Percentiles rank a stretch among this genome's conserved stretches.
phyloP scores from a whole-genome alignment of 805 yeast genomes.

The Wickerhamomyces strasburgensis region DNA sequence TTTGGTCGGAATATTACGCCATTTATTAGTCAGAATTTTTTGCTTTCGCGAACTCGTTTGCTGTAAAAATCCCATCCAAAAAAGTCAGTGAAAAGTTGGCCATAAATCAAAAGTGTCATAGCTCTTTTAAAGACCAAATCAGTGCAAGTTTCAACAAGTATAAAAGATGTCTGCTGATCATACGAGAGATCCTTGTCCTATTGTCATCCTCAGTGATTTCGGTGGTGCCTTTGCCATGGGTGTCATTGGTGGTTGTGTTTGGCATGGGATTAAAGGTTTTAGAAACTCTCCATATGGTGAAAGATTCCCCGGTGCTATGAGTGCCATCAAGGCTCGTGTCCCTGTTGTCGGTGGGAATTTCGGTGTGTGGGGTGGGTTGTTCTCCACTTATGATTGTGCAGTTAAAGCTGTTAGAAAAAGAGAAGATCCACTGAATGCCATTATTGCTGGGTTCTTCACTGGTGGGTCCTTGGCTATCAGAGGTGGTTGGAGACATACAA shows the following conservation, averaged over 20 bases:
- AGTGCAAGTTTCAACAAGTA: too few relatives aligned
- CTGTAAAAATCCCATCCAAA: too few relatives aligned
- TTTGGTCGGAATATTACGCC: too few relatives aligned
- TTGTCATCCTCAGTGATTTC: constrained; percentile 91
- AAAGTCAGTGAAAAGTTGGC: neutral
- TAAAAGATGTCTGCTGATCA: constrained; percentile 83
- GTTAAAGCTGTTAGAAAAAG: constrained; percentile 94
- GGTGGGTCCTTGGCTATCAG: constrained; percentile 98
- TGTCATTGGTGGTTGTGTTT: constrained; percentile 94
- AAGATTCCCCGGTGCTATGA: constrained; percentile 81
- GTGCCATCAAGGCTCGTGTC: constrained; percentile 92
- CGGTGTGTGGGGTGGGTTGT: constrained; percentile 99
- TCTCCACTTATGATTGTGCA: constrained; percentile 91
- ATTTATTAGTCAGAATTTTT: too few relatives aligned
- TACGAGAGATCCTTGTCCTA: constrained; percentile 98
- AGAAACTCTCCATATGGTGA: constrained; percentile 97
- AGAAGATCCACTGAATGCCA: constrained; percentile 98
- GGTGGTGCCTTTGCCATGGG: constrained; percentile 99
- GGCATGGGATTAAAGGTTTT: constrained; percentile 99
- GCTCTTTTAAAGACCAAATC: too few relatives aligned
- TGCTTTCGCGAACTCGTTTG: too few relatives aligned
- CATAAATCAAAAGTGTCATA: too few relatives aligned
- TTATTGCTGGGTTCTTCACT: constrained; percentile 94
- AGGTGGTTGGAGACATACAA: constrained; percentile 97
- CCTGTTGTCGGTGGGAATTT: constrained; percentile 99